Evolutionary conservation across 306 rosid species (phyloP), one percentile per base, ranked within the genome.

Genomic region (Mimosa bimucronata): DNA sequence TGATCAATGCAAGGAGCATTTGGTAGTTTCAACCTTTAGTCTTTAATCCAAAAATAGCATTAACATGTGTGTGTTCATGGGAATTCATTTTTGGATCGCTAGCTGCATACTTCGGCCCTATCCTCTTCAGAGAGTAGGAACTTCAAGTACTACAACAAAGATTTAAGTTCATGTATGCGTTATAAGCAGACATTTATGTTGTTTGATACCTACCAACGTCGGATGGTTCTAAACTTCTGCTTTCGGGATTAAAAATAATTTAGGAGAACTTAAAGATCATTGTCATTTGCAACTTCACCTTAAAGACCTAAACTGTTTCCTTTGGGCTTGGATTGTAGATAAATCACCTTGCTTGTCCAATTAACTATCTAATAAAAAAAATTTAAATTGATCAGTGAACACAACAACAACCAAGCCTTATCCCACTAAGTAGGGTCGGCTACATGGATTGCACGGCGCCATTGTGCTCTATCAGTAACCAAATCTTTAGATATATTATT

Each of bases 1-100:
- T 21, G 75, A 66, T 76, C 50, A 82, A 58, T 65, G 48, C 66
- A 67, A 18, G 77, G 31, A 71, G 46, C 78, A 28, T 69, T 46
- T 31, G n/a, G 38, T 21, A 23, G 30, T 21, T 19, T 53, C 15
- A 58, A 10, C 31, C 15, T 53, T n/a, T 25, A 25, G 31, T 58
- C 65, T 25, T 58, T 3, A 21, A 21, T 58, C 31, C 65, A 58
- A 58, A 58, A 58, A 58, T 10, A 58, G 31, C 15, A 58, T 58
- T 14, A 10, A 23, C 62, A 55, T 9, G 62, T 21, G 29, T 21
- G 29, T 19, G 25, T 52, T 55, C 15, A n/a, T 9, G 14, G 25
- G 60, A 52, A 19, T 52, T 52, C 60, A 19, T 52, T 11, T 10
- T 52, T 52, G 60, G 60, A 52, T 6, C 25, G 19, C 60, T 52